A percentile compares a stretch with the other conserved stretches of the same genome.
Evolutionary conservation across 176 grass and related monocot genomes (phyloP).

Genomic region (Oryza longistaminata): DNA sequence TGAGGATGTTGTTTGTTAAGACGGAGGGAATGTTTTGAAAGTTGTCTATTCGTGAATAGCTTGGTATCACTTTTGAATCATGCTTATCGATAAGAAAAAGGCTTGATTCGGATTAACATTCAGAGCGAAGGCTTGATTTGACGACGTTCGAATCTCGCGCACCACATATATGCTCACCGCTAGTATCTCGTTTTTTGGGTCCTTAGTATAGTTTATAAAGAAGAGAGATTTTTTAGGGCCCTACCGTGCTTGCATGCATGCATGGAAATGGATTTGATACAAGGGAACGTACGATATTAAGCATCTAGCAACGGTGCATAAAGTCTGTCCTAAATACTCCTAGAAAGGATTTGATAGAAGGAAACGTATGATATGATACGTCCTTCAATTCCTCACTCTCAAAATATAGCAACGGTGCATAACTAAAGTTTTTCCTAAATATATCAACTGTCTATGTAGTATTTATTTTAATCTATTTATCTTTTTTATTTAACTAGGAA

Average conservation of each 20-base stretch:
- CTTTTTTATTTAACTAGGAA: too few relatives aligned
- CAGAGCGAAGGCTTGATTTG: background rate
- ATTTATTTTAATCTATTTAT: too few relatives aligned
- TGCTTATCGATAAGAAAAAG: background rate
- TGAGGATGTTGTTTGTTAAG: too few relatives aligned
- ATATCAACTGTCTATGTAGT: too few relatives aligned
- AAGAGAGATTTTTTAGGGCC: background rate
- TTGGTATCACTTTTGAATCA: background rate
- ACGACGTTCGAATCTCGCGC: background rate
- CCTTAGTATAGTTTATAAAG: background rate
- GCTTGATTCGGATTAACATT: background rate
- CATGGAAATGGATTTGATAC: background rate
- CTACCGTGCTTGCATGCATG: background rate
- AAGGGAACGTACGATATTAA: background rate
- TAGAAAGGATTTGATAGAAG: too few relatives aligned
- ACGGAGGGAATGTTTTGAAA: too few relatives aligned
- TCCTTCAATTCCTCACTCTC: too few relatives aligned
- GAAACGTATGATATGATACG: too few relatives aligned
- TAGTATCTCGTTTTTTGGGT: background rate
- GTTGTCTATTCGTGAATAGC: too few relatives aligned
- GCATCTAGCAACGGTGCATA: background rate
- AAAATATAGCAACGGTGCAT: too few relatives aligned
- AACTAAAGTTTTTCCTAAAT: too few relatives aligned
- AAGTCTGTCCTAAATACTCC: too few relatives aligned
- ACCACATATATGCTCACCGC: background rate